These are phyloP conservation scores for Graphilbum fragrans DNA, from an alignment of 2,329 filamentous ascomycete species.

Conservation along the genomic window DNA sequence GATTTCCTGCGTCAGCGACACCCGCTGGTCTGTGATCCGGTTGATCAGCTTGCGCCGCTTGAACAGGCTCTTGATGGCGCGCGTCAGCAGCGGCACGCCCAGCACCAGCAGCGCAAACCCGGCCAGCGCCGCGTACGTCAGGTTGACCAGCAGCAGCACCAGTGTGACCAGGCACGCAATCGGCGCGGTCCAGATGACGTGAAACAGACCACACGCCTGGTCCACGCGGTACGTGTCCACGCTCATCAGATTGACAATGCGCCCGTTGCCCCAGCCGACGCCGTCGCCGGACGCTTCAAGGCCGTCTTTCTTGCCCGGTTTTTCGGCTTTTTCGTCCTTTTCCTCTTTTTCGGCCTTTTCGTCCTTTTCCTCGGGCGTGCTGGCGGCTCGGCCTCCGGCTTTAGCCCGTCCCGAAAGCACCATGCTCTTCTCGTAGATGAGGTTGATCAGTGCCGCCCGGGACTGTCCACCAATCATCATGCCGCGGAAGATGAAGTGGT, in stretches of 20 bases:
- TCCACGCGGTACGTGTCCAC: constrained; percentile 91
- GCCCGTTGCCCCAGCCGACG: constrained; percentile 81
- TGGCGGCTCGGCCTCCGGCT: constrained; percentile 52
- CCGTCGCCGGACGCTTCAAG: constrained; percentile 48
- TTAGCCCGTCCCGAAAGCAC: constrained; percentile 77
- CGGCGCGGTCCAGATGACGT: constrained; percentile 82
- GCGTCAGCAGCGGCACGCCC: constrained; percentile 64
- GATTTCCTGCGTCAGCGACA: constrained; percentile 86
- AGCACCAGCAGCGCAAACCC: constrained; percentile 76
- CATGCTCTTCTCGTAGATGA: constrained; percentile 91
- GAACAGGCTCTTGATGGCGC: constrained; percentile 67
- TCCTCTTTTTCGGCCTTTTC: constrained; percentile 26
- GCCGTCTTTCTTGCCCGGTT: constrained; percentile 19
- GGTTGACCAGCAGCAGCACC: constrained; percentile 68
- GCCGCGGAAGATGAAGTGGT: constrained; percentile 86
- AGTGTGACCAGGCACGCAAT: constrained; percentile 69
- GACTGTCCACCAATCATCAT: constrained; percentile 84
- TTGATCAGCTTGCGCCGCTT: constrained; percentile 69
- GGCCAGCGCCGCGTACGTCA: constrained; percentile 80
- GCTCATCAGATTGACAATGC: constrained; percentile 88
- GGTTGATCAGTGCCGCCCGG: constrained; percentile 67
- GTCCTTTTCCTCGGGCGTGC: constrained; percentile 11
- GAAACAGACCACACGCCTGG: constrained; percentile 77
- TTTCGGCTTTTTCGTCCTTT: constrained; percentile 21
- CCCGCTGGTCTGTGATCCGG: constrained; percentile 84